Conservation (phyloP, 1,139 yeast genomes). For the Arxiozyma slooffiae region DNA sequence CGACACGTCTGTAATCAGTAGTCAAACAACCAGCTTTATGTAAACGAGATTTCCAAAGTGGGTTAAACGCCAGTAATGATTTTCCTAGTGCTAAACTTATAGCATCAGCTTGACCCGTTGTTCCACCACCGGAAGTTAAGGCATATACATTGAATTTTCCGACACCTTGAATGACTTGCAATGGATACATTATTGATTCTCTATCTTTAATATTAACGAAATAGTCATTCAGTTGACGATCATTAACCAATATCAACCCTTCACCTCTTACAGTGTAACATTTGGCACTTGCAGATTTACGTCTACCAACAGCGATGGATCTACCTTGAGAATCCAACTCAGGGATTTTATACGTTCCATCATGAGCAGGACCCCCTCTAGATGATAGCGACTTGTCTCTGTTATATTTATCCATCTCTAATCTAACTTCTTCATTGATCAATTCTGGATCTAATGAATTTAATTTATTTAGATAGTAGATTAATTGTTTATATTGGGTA, state of each 20-base stretch:
- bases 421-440: constrained; percentile 59
- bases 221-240: constrained; percentile 48
- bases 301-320: constrained; percentile 71
- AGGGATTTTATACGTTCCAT: constrained; percentile 23
- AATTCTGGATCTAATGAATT: constrained; percentile 74
- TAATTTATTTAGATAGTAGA: constrained; percentile 53
- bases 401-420: constrained; percentile 41
- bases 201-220: constrained; percentile 69
- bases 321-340: constrained; percentile 72
- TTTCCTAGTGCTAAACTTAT: constrained; percentile 73
- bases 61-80: constrained; percentile 75
- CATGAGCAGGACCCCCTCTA: constrained; percentile 16
- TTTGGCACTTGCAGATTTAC: constrained; percentile 72
- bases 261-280: constrained; percentile 66
- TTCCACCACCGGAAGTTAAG: constrained; percentile 81
- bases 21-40: constrained; percentile 76
- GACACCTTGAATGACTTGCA: constrained; percentile 60
- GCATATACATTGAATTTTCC: constrained; percentile 76
- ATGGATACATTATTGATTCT: constrained; percentile 62
- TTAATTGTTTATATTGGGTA: constrained; percentile 59
- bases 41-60: constrained; percentile 65
- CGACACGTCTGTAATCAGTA: constrained; percentile 81
- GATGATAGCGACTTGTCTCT: constrained; percentile 17
- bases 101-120: constrained; percentile 90
- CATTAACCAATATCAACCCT: constrained; percentile 72